These are phyloP conservation scores for Hyaloscypha finlandica DNA, from an alignment of 495 filamentous ascomycete species.

Conservation along the genomic window DNA sequence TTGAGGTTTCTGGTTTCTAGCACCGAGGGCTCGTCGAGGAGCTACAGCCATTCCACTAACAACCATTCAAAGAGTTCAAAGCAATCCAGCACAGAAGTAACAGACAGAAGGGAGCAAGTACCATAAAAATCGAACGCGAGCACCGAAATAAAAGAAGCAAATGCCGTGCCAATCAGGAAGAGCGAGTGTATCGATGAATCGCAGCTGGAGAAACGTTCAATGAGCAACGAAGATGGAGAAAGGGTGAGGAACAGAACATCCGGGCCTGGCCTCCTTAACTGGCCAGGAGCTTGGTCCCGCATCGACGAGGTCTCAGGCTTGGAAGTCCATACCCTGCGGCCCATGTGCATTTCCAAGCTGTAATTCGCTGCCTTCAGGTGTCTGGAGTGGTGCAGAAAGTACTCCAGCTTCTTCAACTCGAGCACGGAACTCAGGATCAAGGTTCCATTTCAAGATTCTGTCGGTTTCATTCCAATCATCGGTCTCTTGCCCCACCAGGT, in stretches of 20 bases:
- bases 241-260: not conserved
- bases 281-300: not conserved
- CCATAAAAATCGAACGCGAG: not conserved
- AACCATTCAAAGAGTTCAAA: not conserved
- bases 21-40: conserved; percentile 7
- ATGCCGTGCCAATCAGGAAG: not conserved
- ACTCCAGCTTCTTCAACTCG: not conserved
- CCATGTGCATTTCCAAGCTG: not conserved
- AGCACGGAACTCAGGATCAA: conserved; percentile 5
- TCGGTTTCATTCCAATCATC: not conserved
- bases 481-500: not conserved
- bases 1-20: not conserved
- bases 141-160: not conserved
- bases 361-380: not conserved
- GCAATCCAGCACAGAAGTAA: not conserved
- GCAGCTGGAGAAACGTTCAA: not conserved
- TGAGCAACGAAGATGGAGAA: not conserved
- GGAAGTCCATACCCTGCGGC: too few species aligned
- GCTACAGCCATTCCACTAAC: not conserved
- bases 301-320: not conserved
- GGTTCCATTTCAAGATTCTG: not conserved
- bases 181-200: not conserved
- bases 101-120: not conserved
- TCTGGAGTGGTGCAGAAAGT: not conserved
- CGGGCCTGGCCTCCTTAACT: too few species aligned